A percentile compares a stretch with the other conserved stretches of the same genome.
Conservation (phyloP, 257 asterid genomes). For the Voacanga thouarsii region DNA sequence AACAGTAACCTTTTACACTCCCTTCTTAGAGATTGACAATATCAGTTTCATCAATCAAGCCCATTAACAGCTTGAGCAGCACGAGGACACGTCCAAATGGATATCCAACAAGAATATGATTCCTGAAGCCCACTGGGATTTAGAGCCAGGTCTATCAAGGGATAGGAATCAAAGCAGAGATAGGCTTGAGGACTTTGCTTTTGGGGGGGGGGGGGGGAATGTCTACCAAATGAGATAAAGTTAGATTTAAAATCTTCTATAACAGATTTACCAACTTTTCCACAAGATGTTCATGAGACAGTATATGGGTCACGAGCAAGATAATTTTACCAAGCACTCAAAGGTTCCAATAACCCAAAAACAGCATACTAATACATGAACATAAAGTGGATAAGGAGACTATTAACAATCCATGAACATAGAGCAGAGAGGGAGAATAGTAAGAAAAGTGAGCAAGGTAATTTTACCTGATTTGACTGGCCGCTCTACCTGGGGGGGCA, state of each 20-base stretch:
- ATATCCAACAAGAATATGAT: too few relatives aligned
- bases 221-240: not conserved
- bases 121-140: not conserved
- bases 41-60: not conserved
- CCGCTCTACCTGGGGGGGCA: slow-evolving; percentile 74
- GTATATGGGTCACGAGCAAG: not conserved
- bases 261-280: not conserved
- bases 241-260: not conserved
- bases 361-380: not conserved
- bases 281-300: not conserved
- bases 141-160: not conserved
- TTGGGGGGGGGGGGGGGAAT: not conserved
- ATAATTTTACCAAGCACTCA: not conserved
- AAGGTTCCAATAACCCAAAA: not conserved
- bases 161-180: not conserved
- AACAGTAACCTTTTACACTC: not conserved
- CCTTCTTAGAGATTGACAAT: not conserved
- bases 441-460: not conserved
- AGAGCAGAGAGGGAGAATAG: not conserved
- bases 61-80: not conserved
- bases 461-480: slow-evolving; percentile 58
- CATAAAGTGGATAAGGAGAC: not conserved
- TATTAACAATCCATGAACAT: not conserved
- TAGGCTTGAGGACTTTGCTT: not conserved
- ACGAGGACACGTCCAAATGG: not conserved